phyloP scores from a whole-genome alignment of 495 filamentous ascomycete genomes.

The Bombardia bombarda region DNA sequence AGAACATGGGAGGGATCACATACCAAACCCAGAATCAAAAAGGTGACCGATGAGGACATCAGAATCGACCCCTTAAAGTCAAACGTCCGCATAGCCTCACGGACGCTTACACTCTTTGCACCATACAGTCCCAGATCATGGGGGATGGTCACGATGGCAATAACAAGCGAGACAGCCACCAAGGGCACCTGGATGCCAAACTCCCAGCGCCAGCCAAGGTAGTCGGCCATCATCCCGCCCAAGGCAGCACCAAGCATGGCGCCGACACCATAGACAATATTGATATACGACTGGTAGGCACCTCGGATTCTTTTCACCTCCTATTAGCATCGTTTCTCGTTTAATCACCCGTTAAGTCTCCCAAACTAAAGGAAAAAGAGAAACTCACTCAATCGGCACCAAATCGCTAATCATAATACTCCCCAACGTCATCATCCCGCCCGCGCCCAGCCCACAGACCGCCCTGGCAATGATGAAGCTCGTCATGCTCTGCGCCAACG shows the following conservation, averaged over 20 bases:
- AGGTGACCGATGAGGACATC: slow-evolving; percentile 55
- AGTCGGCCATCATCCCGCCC: slow-evolving; percentile 66
- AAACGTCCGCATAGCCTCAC: slow-evolving; percentile 55
- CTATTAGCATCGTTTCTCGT: too few species aligned
- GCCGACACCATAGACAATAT: slow-evolving; percentile 54
- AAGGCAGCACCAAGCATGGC: slow-evolving; percentile 61
- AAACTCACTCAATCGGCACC: slow-evolving; percentile 59
- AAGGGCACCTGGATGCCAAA: slow-evolving; percentile 59
- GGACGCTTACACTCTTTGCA: slow-evolving; percentile 39
- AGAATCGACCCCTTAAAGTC: slow-evolving; percentile 60
- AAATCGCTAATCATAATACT: slow-evolving; percentile 68
- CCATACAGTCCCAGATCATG: slow-evolving; percentile 47
- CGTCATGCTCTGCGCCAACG: slow-evolving; percentile 58
- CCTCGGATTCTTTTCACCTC: slow-evolving; percentile 52
- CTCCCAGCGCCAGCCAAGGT: slow-evolving; percentile 67
- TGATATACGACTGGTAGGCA: slow-evolving; percentile 69
- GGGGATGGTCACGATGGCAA: slow-evolving; percentile 52
- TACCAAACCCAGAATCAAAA: slow-evolving; percentile 62
- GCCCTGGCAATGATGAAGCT: slow-evolving; percentile 68
- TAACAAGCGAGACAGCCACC: slow-evolving; percentile 50
- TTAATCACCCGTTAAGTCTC: neutral
- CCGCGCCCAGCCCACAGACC: slow-evolving; percentile 66
- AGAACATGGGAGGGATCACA: slow-evolving; percentile 8
- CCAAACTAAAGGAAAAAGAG: neutral
- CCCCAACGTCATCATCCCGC: slow-evolving; percentile 64